Conservation (phyloP, 140 eudicot species). For the Anethum foeniculum region DNA sequence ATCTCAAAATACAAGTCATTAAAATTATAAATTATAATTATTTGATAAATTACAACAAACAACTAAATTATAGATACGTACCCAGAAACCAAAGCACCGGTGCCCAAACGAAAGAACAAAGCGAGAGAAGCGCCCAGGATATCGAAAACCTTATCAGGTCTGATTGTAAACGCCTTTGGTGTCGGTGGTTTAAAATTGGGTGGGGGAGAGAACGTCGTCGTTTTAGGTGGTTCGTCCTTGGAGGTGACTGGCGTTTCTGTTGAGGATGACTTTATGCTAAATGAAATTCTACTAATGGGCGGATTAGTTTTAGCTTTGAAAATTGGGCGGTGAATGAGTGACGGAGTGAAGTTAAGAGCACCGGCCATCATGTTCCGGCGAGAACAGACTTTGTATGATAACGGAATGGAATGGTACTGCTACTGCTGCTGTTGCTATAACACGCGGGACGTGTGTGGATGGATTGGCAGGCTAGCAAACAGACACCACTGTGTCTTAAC, state of each 20-base stretch:
- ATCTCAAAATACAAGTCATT: too few species aligned
- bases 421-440: background rate
- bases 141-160: slow-evolving; percentile 65
- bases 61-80: background rate
- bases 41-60: background rate
- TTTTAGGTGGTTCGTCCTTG: slow-evolving; percentile 31
- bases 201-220: slow-evolving; percentile 52
- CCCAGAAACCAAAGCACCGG: slow-evolving; percentile 82
- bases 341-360: slow-evolving; percentile 43
- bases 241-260: slow-evolving; percentile 41
- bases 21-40: too few species aligned
- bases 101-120: slow-evolving; percentile 60
- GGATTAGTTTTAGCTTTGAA: slow-evolving; percentile 15
- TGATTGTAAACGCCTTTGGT: slow-evolving; percentile 57
- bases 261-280: slow-evolving; percentile 38
- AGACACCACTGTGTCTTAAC: background rate
- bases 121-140: slow-evolving; percentile 67
- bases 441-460: background rate
- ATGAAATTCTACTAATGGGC: slow-evolving; percentile 13
- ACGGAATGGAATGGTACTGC: too few species aligned
- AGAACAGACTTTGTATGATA: background rate
- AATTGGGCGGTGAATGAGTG: slow-evolving; percentile 36
- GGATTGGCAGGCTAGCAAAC: background rate
- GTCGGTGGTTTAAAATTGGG: slow-evolving; percentile 67
- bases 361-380: slow-evolving; percentile 45